These are phyloP conservation scores for Coriaria nepalensis DNA, from an alignment of 306 rosid species.

Conservation along the genomic window DNA sequence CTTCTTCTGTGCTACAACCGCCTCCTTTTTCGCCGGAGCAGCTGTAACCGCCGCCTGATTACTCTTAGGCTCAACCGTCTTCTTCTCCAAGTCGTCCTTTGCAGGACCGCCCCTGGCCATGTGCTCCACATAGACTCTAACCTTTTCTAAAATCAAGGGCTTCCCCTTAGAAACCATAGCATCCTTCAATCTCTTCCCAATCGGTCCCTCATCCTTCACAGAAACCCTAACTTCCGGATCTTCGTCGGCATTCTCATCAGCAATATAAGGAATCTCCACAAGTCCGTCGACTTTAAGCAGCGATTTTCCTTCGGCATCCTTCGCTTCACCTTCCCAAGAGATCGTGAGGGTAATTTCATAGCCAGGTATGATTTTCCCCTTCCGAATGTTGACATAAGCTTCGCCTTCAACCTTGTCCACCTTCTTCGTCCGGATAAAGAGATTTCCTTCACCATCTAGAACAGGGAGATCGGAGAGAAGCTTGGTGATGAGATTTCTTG, in stretches of 20 bases:
- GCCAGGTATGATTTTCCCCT: conserved; percentile 88
- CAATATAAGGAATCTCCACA: conserved; percentile 74
- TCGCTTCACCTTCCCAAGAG: conserved; percentile 81
- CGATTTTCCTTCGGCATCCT: conserved; percentile 38
- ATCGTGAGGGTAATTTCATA: conserved; percentile 61
- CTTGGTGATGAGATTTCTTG: conserved; percentile 40
- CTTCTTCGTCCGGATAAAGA: conserved; percentile 39
- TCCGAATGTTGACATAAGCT: conserved; percentile 81
- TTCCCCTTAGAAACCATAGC: conserved; percentile 67
- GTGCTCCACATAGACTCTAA: conserved; percentile 52
- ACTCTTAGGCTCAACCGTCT: conserved; percentile 35
- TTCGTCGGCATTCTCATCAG: conserved; percentile 93
- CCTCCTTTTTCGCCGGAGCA: conserved; percentile 13
- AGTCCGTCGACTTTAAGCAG: conserved; percentile 61
- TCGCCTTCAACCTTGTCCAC: conserved; percentile 65
- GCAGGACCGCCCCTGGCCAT: conserved; percentile 95
- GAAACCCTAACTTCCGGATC: conserved; percentile 73
- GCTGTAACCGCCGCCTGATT: not conserved
- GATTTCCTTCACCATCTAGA: conserved; percentile 55
- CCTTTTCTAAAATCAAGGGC: conserved; percentile 62
- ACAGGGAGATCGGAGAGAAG: conserved; percentile 51
- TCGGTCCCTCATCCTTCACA: conserved; percentile 67
- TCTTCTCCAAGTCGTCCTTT: conserved; percentile 58
- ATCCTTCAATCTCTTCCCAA: conserved; percentile 66
- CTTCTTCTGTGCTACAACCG: conserved; percentile 14